Evolutionary conservation across 805 yeast species (phyloP).

Genomic region (Candida golubevii): DNA sequence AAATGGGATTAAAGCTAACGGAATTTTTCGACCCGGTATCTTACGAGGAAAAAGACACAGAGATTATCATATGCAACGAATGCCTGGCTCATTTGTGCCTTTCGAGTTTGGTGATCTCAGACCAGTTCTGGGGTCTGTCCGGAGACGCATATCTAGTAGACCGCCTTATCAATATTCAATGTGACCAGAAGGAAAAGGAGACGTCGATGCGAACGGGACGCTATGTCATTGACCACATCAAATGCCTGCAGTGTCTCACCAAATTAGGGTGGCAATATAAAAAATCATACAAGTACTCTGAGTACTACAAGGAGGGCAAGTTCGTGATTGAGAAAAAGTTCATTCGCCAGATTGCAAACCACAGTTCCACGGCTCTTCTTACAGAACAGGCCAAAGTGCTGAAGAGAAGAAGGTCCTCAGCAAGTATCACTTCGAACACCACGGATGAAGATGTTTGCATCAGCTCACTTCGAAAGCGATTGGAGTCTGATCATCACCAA

Average conservation of each 20-base stretch:
- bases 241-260: slow-evolving; percentile 36
- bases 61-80: slow-evolving; percentile 38
- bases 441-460: slow-evolving; percentile 4
- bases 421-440: slow-evolving; percentile 9
- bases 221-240: slow-evolving; percentile 33
- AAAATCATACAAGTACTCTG: slow-evolving; percentile 32
- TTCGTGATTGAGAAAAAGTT: slow-evolving; percentile 39
- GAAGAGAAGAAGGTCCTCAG: slow-evolving; percentile 21
- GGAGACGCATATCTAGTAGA: slow-evolving; percentile 42
- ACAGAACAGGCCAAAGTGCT: slow-evolving; percentile 29
- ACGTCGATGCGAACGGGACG: slow-evolving; percentile 38
- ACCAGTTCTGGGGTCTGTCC: slow-evolving; percentile 36
- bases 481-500: background rate
- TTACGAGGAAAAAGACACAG: slow-evolving; percentile 34
- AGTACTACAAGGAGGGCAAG: slow-evolving; percentile 42
- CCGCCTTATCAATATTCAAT: slow-evolving; percentile 30
- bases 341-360: slow-evolving; percentile 32
- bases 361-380: slow-evolving; percentile 30
- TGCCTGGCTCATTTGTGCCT: slow-evolving; percentile 41
- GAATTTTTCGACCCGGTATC: slow-evolving; percentile 35
- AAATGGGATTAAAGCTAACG: slow-evolving; percentile 39
- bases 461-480: slow-evolving; percentile 6
- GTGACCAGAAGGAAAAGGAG: slow-evolving; percentile 26
- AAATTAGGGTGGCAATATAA: slow-evolving; percentile 40
- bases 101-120: slow-evolving; percentile 32